Conservation (phyloP, 768 basidiomycete species). For the Leccinum barrowsii region DNA sequence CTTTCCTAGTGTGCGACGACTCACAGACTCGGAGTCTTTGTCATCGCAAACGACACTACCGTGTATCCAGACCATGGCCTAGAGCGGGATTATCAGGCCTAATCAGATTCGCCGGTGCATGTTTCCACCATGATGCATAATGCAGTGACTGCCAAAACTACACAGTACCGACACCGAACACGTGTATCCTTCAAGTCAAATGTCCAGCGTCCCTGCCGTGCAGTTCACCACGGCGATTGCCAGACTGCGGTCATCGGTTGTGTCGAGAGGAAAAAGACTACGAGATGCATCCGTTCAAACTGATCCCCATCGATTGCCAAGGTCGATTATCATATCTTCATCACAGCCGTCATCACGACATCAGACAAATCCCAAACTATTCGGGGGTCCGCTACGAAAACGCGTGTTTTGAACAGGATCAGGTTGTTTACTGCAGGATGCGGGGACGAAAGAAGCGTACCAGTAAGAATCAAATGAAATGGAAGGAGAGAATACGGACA, state of each 20-base stretch:
- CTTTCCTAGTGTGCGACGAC: neutral
- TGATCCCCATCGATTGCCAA: constrained; percentile 13
- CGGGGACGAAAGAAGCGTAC: neutral
- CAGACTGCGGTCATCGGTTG: constrained; percentile 1
- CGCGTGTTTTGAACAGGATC: constrained; percentile 3
- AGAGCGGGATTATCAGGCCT: constrained; percentile 2
- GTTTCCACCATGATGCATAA: neutral
- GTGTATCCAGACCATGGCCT: neutral
- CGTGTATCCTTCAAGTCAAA: constrained; percentile 4
- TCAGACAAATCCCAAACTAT: constrained; percentile 22
- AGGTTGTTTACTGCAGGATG: neutral
- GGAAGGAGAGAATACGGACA: neutral
- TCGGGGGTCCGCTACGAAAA: constrained; percentile 15
- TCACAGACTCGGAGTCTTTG: neutral
- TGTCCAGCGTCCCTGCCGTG: neutral
- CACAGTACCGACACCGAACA: constrained; percentile 1
- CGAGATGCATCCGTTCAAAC: neutral
- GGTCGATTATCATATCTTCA: neutral
- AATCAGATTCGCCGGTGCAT: constrained; percentile 3
- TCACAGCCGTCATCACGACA: constrained; percentile 1
- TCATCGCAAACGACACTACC: neutral
- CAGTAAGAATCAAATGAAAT: neutral
- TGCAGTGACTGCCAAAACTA: neutral
- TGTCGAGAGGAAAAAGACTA: neutral
- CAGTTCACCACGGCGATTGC: neutral